Percentiles rank a stretch among this genome's conserved stretches.
Conservation (phyloP, 192 early-diverging fungal species). For the Kappamyces sp. region DNA sequence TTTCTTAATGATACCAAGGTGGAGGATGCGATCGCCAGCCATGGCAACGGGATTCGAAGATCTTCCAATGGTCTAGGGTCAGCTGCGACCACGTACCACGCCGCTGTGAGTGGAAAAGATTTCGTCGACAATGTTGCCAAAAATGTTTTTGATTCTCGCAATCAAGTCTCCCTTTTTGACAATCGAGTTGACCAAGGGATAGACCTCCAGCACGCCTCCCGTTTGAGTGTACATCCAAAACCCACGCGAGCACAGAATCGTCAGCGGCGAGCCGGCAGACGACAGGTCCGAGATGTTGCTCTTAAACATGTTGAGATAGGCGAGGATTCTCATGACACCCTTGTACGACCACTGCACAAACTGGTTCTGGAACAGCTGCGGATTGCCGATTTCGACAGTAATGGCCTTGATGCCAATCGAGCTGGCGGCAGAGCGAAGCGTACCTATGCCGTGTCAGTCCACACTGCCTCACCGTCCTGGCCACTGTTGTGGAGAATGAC, state of each 20-base stretch:
- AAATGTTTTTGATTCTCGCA: slow-evolving; percentile 81
- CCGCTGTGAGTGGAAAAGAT: slow-evolving; percentile 76
- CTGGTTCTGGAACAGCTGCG: slow-evolving; percentile 76
- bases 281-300: slow-evolving; percentile 12
- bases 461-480: slow-evolving; percentile 50
- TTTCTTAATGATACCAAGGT: slow-evolving; percentile 66
- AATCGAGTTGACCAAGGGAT: slow-evolving; percentile 74
- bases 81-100: slow-evolving; percentile 43
- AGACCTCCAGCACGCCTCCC: slow-evolving; percentile 81
- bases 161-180: slow-evolving; percentile 78
- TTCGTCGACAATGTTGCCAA: slow-evolving; percentile 78
- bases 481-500: slow-evolving; percentile 56
- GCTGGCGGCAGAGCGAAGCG: slow-evolving; percentile 73
- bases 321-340: slow-evolving; percentile 62
- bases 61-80: slow-evolving; percentile 55
- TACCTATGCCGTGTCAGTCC: slow-evolving; percentile 56
- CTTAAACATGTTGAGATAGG: slow-evolving; percentile 57
- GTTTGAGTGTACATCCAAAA: slow-evolving; percentile 82
- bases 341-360: slow-evolving; percentile 68
- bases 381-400: slow-evolving; percentile 90
- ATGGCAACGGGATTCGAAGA: slow-evolving; percentile 82
- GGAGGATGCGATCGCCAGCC: slow-evolving; percentile 79
- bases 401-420: slow-evolving; percentile 73
- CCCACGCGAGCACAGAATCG: slow-evolving; percentile 45
- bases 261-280: slow-evolving; percentile 21